These are phyloP conservation scores for Salix dunnii DNA, from an alignment of 345 rosid species.

Conservation along the genomic window DNA sequence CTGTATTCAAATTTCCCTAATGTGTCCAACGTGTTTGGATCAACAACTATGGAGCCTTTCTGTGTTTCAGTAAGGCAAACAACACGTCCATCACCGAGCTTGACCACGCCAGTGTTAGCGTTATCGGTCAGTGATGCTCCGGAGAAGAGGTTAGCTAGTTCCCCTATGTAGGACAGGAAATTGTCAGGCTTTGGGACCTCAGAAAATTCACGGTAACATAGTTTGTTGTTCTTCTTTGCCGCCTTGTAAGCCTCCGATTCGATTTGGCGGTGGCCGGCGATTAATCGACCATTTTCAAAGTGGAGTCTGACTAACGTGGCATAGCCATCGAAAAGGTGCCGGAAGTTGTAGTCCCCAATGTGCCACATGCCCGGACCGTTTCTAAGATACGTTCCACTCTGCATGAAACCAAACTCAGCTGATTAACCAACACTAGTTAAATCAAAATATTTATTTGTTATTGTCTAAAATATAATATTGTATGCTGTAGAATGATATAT, in stretches of 20 bases:
- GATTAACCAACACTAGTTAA: neutral
- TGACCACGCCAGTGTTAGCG: constrained; percentile 83
- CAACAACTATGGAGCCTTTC: constrained; percentile 73
- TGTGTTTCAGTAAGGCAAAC: constrained; percentile 90
- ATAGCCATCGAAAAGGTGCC: constrained; percentile 96
- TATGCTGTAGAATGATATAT: neutral
- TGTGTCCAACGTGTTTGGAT: constrained; percentile 65
- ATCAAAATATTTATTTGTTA: neutral
- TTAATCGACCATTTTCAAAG: constrained; percentile 56
- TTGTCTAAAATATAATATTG: no score
- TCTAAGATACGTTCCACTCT: constrained; percentile 90
- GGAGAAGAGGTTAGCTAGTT: constrained; percentile 65
- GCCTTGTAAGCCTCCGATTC: constrained; percentile 89
- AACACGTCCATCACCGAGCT: constrained; percentile 84
- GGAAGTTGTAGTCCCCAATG: constrained; percentile 70
- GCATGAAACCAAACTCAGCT: constrained; percentile 29
- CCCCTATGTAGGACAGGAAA: constrained; percentile 66
- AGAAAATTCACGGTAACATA: constrained; percentile 91
- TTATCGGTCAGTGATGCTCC: constrained; percentile 89
- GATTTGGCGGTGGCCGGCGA: constrained; percentile 74
- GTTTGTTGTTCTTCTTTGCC: constrained; percentile 56
- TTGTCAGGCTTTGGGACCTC: constrained; percentile 62
- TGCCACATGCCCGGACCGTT: constrained; percentile 96
- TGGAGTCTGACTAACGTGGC: constrained; percentile 71
- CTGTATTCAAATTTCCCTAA: constrained; percentile 65